Base-by-base conservation (phyloP, 1,139 yeast genomes). In the Meyerozyma carpophila region DNA sequence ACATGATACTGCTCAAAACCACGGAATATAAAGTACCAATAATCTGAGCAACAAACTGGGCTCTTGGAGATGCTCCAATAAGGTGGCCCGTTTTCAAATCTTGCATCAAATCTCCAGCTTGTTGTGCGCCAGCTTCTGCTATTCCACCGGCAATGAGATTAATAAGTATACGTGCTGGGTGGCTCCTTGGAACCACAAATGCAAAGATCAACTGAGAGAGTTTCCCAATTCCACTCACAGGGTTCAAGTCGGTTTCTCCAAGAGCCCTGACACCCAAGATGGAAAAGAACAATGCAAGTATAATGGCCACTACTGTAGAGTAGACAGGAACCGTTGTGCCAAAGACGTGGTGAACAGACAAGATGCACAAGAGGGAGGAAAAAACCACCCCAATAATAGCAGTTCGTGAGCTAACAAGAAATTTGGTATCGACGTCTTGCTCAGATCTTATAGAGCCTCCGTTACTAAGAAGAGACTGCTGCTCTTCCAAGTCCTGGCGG, bases 81-180 rank as follows among this genome's bases (percentile, higher is more conserved):
- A 93, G 63, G 63, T 88, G 95, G 0, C 98, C 98, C 0, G 98
- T 91, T 61, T 93, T 93, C 54, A 91, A 72, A 63, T 93, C 98
- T 69, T 93, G 98, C 96, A 91, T 88, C 57, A 93, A 71, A 25
- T 93, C 98, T 13, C 98, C 98, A 1, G 98, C 97, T 63, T 93
- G 98, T 63, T 93, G 98, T 2, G 98, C 97, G 7, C 98, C 98
- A 1, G 98, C 98, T 65, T 93, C 98, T 1, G 98, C 95, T 29
- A 93, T 83, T 7, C 96, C 98, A 13, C 98, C 98, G 3, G 98
- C 96, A 3, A 93, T 84, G 44, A 93, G 70, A 59, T 93, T 93
- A 41, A 90, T 82, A 36, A 93, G 68, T 4, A 93, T 86, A 13
- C 88, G 80, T 2, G 94, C 90, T 1, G 95, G 95, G 49, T 84